These are phyloP conservation scores for Pulveroboletus sp. DNA, from an alignment of 768 basidiomycete genomes.

Conservation along the genomic window DNA sequence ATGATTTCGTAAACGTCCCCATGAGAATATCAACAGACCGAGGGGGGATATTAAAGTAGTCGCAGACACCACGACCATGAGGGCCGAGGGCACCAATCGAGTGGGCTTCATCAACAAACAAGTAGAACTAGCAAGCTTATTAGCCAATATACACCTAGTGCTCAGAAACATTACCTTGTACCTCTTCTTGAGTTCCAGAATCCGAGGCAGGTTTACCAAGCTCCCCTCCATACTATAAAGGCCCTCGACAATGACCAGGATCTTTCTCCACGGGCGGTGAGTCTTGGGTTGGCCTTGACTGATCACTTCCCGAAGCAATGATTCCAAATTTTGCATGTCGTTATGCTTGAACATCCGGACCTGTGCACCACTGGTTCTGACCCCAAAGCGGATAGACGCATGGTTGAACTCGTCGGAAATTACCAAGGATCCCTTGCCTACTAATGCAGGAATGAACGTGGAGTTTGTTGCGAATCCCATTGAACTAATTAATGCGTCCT, in stretches of 20 bases:
- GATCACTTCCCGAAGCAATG: conserved; percentile 80
- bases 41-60: conserved; percentile 88
- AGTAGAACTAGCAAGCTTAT: conserved; percentile 65
- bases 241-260: conserved; percentile 90
- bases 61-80: conserved; percentile 88
- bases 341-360: conserved; percentile 98
- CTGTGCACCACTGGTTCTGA: conserved; percentile 80
- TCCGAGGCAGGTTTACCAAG: conserved; percentile 72
- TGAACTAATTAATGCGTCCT: conserved; percentile 84
- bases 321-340: conserved; percentile 79
- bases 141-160: background rate
- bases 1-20: conserved; percentile 98
- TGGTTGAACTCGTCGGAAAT: conserved; percentile 98
- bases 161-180: conserved; percentile 67
- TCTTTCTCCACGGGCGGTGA: conserved; percentile 99
- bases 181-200: conserved; percentile 84
- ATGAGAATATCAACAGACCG: conserved; percentile 85
- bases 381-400: conserved; percentile 90
- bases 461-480: conserved; percentile 99
- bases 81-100: conserved; percentile 95
- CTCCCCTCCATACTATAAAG: conserved; percentile 99
- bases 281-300: conserved; percentile 97
- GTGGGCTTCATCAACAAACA: conserved; percentile 96
- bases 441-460: conserved; percentile 87
- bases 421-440: conserved; percentile 85